Evolutionary conservation across 495 filamentous ascomycete genomes (phyloP).

Genomic region (Penicillium subrubescens): DNA sequence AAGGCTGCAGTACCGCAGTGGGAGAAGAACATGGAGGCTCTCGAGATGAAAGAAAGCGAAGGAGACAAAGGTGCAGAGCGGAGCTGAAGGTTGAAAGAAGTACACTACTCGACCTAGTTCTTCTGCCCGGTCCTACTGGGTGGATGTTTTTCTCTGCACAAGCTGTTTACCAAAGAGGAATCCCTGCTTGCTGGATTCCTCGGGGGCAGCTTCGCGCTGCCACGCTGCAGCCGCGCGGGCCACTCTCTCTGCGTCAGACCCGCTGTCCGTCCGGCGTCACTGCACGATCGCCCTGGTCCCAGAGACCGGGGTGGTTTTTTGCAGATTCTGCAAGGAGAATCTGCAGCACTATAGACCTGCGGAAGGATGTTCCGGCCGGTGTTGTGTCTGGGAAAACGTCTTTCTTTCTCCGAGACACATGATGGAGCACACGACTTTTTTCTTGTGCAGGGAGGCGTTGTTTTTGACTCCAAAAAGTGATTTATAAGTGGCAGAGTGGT

Average conservation of each 20-base stretch:
- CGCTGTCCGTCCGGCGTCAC: conserved; percentile 16
- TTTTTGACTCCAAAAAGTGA: not conserved
- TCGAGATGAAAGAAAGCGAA: conserved; percentile 39
- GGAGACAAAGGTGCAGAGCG: conserved; percentile 18
- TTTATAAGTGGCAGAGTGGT: not conserved
- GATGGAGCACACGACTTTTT: conserved; percentile 6
- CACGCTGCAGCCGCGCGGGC: conserved; percentile 11
- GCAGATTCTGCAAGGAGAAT: conserved; percentile 27
- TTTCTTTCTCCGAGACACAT: conserved; percentile 20
- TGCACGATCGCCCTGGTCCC: conserved; percentile 22
- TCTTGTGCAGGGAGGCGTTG: conserved; percentile 10
- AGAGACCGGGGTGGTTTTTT: conserved; percentile 9
- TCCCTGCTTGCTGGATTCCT: conserved; percentile 1
- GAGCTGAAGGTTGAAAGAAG: conserved; percentile 16
- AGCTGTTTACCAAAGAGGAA: not conserved
- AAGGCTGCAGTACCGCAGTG: conserved; percentile 45
- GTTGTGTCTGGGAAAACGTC: conserved; percentile 9
- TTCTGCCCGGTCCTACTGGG: not conserved
- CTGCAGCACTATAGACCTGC: conserved; percentile 6
- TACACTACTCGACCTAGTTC: not conserved
- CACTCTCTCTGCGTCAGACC: conserved; percentile 9
- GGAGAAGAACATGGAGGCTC: conserved; percentile 48
- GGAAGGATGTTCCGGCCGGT: conserved; percentile 23
- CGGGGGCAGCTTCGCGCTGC: conserved; percentile 7
- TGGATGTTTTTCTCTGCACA: not conserved